These are phyloP conservation scores for Cubamyces sp. DNA, from an alignment of 768 basidiomycete genomes.

Conservation along the genomic window DNA sequence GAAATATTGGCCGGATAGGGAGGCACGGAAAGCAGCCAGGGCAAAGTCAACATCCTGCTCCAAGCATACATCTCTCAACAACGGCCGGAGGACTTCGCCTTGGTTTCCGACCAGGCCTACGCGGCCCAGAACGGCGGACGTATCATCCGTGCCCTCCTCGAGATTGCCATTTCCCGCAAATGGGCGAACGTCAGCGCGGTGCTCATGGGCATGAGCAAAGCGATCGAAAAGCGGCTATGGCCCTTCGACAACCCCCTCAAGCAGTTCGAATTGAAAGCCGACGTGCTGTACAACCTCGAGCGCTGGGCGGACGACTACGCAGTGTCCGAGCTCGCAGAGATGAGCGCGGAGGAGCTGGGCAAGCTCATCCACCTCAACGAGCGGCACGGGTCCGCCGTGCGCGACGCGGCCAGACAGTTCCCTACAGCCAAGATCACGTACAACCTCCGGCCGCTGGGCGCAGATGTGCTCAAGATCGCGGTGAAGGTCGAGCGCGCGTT, in stretches of 20 bases:
- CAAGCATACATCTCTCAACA: conserved; percentile 87
- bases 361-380: conserved; percentile 86
- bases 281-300: conserved; percentile 78
- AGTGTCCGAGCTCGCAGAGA: conserved; percentile 68
- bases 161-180: conserved; percentile 91
- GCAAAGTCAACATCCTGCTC: conserved; percentile 93
- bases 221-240: conserved; percentile 91
- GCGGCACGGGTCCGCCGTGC: conserved; percentile 76
- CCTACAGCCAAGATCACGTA: conserved; percentile 71
- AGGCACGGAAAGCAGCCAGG: conserved; percentile 61
- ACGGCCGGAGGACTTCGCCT: conserved; percentile 90
- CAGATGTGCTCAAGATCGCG: conserved; percentile 80
- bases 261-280: conserved; percentile 77
- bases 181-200: conserved; percentile 84
- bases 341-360: conserved; percentile 73
- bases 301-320: conserved; percentile 82
- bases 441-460: conserved; percentile 77
- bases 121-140: conserved; percentile 94
- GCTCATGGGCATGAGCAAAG: conserved; percentile 90
- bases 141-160: conserved; percentile 91
- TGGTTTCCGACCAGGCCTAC: conserved; percentile 94
- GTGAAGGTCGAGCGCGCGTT: conserved; percentile 70
- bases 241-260: conserved; percentile 90
- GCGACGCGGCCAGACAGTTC: conserved; percentile 82
- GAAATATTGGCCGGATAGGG: conserved; percentile 46